Evolutionary conservation across 148 eudicot species (phyloP), one percentile per base, ranked within the genome.

Genomic region (Pouteria glomerata): DNA sequence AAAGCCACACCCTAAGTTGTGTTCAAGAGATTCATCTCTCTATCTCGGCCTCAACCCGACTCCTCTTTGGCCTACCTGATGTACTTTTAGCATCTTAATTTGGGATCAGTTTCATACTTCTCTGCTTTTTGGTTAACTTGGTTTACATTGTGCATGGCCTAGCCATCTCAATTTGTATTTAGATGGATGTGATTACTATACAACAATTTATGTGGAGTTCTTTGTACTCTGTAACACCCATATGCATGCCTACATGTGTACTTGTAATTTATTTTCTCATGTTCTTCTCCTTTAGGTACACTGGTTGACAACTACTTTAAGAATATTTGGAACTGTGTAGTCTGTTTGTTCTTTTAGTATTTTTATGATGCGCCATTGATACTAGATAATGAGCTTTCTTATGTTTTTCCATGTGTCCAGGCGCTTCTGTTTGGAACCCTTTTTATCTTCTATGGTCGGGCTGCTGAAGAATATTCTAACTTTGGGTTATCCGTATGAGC

Each of bases 381-480:
- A 27, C 66, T 35, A 50, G 50, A n/a, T 18, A 34, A 57, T 39
- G 57, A 60, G 60, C 12, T 33, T 59, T 8, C 30, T 56, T 55
- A 52, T 57, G 23, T 66, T 76, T 55, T 42, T 30, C 39, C 24
- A 51, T 73, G 39, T 69, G 11, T 65, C 33, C 71, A 69, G 70
- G 81, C 63, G 47, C 15, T 29, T 18, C 63, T 45, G 27, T 24
- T 53, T 56, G 30, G 29, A 50, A 19, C 67, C 3, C n/a, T 33
- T 69, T 62, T 58, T 18, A 1, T 52, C 47, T 23, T 68, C 56
- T 55, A 29, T 39, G 44, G 4, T 66, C 57, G 55, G 64, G 63
- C 66, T 68, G 71, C 74, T 74, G 73, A 58, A 68, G 63, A 47
- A 24, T 69, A 63, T 69, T 47, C 39, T 12, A 19, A 61, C 19